Evolutionary conservation across 2,329 filamentous ascomycete genomes (phyloP).

Genomic region (Monosporascus cannonballus): DNA sequence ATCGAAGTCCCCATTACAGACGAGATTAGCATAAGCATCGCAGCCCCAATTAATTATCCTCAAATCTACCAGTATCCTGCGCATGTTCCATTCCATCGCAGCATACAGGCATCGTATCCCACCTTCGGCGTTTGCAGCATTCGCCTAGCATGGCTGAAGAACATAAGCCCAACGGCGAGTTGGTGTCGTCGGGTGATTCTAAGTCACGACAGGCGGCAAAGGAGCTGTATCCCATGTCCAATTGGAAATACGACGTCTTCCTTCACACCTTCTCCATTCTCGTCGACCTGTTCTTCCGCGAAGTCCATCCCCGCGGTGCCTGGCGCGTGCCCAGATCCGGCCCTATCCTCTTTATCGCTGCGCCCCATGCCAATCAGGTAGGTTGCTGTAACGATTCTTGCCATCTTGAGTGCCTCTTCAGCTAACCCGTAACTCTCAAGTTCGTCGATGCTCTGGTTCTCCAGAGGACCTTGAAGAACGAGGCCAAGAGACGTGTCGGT

Average conservation of each 20-base stretch:
- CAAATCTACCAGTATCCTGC: background rate
- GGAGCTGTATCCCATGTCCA: slow-evolving; percentile 63
- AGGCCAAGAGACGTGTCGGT: slow-evolving; percentile 82
- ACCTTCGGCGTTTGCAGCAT: background rate
- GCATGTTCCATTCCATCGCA: background rate
- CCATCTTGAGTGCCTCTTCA: background rate
- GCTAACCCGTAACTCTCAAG: slow-evolving; percentile 34
- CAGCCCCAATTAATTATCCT: background rate
- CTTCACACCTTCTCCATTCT: slow-evolving; percentile 75
- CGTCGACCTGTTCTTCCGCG: slow-evolving; percentile 94
- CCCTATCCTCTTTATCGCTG: slow-evolving; percentile 90
- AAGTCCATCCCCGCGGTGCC: slow-evolving; percentile 88
- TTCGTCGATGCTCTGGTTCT: slow-evolving; percentile 95
- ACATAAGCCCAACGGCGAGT: slow-evolving; percentile 10
- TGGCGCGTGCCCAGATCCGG: slow-evolving; percentile 90
- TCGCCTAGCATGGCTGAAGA: slow-evolving; percentile 16
- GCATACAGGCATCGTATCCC: slow-evolving; percentile 29
- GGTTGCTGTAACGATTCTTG: slow-evolving; percentile 13
- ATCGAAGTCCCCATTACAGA: background rate
- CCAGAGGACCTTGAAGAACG: slow-evolving; percentile 81
- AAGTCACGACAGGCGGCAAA: slow-evolving; percentile 28
- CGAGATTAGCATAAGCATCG: background rate
- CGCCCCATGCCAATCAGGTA: slow-evolving; percentile 93
- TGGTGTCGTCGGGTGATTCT: slow-evolving; percentile 6
- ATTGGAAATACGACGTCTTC: slow-evolving; percentile 72